These are phyloP conservation scores for Penicillium canescens DNA, from an alignment of 495 filamentous ascomycete species.

Conservation along the genomic window DNA sequence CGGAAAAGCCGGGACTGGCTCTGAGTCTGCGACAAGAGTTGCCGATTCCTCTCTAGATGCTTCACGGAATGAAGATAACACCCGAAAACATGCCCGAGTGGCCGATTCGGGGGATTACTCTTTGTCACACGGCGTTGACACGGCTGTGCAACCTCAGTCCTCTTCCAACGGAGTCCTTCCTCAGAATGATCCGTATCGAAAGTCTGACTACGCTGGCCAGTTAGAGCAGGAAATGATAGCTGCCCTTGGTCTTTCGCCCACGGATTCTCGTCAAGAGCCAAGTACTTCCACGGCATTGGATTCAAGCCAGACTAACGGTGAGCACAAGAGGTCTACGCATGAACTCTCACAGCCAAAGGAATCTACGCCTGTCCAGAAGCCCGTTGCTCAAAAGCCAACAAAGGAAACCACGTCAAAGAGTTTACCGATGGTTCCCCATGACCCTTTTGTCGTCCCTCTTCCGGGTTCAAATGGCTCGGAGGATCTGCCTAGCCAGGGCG, in stretches of 20 bases:
- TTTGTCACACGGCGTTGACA: background rate
- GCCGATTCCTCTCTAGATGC: slow-evolving; percentile 5
- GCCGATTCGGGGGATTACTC: slow-evolving; percentile 6
- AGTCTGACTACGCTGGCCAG: slow-evolving; percentile 7
- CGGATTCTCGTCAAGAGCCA: slow-evolving; percentile 9
- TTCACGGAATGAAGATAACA: slow-evolving; percentile 6
- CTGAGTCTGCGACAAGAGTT: background rate
- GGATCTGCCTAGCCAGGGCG: background rate
- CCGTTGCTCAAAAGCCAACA: background rate
- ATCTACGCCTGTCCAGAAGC: background rate
- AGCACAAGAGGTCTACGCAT: background rate
- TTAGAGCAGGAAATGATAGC: slow-evolving; percentile 29
- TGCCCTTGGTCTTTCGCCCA: slow-evolving; percentile 27
- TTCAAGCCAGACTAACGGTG: background rate
- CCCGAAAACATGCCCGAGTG: slow-evolving; percentile 10
- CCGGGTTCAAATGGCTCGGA: background rate
- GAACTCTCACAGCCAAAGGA: background rate
- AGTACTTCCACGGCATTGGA: background rate
- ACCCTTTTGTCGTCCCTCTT: background rate
- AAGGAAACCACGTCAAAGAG: slow-evolving; percentile 1
- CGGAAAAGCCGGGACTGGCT: slow-evolving; percentile 3
- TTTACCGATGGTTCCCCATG: slow-evolving; percentile 2
- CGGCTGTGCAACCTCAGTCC: background rate
- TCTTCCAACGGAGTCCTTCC: background rate
- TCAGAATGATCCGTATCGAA: background rate